phyloP scores from a whole-genome alignment of 1,284 basidiomycete species.

The Cutaneotrichosporon cyanovorans region DNA sequence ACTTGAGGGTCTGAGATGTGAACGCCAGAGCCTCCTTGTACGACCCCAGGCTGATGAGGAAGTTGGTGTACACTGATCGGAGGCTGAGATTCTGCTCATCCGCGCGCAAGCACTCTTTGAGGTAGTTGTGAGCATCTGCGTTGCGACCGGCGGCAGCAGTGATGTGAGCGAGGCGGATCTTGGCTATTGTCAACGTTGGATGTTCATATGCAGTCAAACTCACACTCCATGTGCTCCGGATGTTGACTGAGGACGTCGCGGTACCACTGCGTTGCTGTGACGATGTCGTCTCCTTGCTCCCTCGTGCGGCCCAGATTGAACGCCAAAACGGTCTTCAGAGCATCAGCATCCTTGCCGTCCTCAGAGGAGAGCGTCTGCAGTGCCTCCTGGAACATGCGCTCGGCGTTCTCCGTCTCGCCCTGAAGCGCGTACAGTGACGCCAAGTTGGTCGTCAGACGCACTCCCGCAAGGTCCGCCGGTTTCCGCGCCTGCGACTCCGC shows the following conservation, averaged over 20 bases:
- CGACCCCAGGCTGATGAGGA: conserved; percentile 56
- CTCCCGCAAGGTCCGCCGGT: conserved; percentile 25
- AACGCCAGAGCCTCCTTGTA: conserved; percentile 72
- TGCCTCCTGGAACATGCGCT: conserved; percentile 49
- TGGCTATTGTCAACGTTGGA: conserved; percentile 53
- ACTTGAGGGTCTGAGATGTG: conserved; percentile 71
- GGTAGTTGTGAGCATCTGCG: conserved; percentile 71
- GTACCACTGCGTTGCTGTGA: conserved; percentile 71
- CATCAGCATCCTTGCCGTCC: conserved; percentile 49
- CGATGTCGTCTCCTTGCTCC: conserved; percentile 67
- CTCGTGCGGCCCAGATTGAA: conserved; percentile 84
- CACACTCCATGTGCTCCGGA: conserved; percentile 89
- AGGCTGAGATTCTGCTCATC: conserved; percentile 39
- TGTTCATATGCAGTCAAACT: conserved; percentile 27
- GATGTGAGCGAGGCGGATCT: conserved; percentile 78
- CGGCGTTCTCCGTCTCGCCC: conserved; percentile 50
- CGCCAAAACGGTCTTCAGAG: conserved; percentile 66
- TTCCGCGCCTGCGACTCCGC: conserved; percentile 9
- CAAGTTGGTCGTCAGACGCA: conserved; percentile 67
- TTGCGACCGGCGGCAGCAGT: conserved; percentile 59
- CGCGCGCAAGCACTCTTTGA: conserved; percentile 65
- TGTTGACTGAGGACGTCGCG: conserved; percentile 73
- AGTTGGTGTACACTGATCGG: conserved; percentile 74
- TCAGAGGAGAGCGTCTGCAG: conserved; percentile 45
- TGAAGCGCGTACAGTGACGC: conserved; percentile 69